These are phyloP conservation scores for Austroboletus novae-zelandiae DNA, from an alignment of 1,284 basidiomycete genomes.

Conservation along the genomic window DNA sequence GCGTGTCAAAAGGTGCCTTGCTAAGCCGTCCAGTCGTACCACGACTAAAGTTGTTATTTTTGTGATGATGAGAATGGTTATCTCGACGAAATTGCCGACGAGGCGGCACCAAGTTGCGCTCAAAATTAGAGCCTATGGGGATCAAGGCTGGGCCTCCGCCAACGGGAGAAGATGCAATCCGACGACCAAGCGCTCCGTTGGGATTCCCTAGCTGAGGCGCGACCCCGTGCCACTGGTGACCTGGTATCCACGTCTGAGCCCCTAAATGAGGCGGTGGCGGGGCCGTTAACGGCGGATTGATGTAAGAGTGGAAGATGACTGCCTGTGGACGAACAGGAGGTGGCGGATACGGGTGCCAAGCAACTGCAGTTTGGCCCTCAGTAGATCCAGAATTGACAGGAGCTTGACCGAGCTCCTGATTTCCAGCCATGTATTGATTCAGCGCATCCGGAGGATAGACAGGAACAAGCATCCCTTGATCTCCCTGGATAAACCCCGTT, in stretches of 20 bases:
- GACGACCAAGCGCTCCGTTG: slow-evolving; percentile 15
- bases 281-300: slow-evolving; percentile 21
- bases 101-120: slow-evolving; percentile 27
- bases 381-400: slow-evolving; percentile 16
- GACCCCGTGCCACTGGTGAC: slow-evolving; percentile 24
- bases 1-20: slow-evolving; percentile 17
- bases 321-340: slow-evolving; percentile 28
- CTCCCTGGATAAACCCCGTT: slow-evolving; percentile 69
- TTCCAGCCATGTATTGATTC: slow-evolving; percentile 49
- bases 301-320: slow-evolving; percentile 30
- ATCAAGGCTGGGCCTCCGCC: slow-evolving; percentile 13
- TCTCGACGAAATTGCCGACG: slow-evolving; percentile 34
- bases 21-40: slow-evolving; percentile 18
- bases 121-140: slow-evolving; percentile 17
- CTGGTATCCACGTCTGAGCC: slow-evolving; percentile 27
- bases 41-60: slow-evolving; percentile 17
- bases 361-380: slow-evolving; percentile 22
- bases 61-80: slow-evolving; percentile 25
- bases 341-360: slow-evolving; percentile 31
- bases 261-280: slow-evolving; percentile 22
- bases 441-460: slow-evolving; percentile 70
- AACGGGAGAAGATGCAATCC: slow-evolving; percentile 13
- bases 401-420: slow-evolving; percentile 22
- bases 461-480: slow-evolving; percentile 66
- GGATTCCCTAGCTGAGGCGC: slow-evolving; percentile 13